Base-by-base conservation (phyloP, 495 filamentous ascomycete genomes). In the Amphirosellinia nigrospora region DNA sequence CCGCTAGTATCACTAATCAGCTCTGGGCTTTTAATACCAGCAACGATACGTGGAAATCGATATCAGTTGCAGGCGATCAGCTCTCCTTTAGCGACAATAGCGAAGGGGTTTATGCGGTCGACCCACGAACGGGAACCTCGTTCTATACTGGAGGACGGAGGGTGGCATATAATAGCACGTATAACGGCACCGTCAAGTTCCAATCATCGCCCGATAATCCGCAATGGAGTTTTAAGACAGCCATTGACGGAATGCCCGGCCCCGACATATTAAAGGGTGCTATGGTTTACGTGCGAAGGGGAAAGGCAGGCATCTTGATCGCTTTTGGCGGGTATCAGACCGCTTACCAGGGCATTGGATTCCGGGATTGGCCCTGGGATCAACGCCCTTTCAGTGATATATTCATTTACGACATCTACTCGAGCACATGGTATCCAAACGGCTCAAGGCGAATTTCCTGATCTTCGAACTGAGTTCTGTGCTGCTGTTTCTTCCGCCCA, bases 341-440 rank as follows among this genome's bases (percentile, higher is more conserved):
- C 28, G 63, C 64, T 10, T 68, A 71, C 15, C 56, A 5, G 2
- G 70, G 70, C 32, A 53, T 34, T n/a, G 23, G 55, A 13, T n/a
- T 43, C 10, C 34, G 45, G 1, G 32, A 5, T 36, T 62, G 53
- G 34, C 11, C 26, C 34, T 67, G 64, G 62, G 63, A 66, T 53
- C 52, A 43, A 43, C 70, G 64, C 15, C 62, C 73, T 21, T 79
- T 81, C 71, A 72, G 58, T 32, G 74, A 74, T 11, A 87, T 88
- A 23, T 82, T 82, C 60, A 68, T 89, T 16, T 89, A 84, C 71
- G 85, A 89, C 71, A 79, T 88, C 30, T 70, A 76, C 32, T 83
- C 77, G 30, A 79, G 79, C 1, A 84, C 81, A 67, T 90, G 86
- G 87, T 89, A 89, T 64, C 75, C 86, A 89, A 71, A 82, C 74